Percentiles rank a stretch among this genome's conserved stretches.
phyloP scores from a whole-genome alignment of 176 grass and related monocot species.

The Ensete glaucum region DNA sequence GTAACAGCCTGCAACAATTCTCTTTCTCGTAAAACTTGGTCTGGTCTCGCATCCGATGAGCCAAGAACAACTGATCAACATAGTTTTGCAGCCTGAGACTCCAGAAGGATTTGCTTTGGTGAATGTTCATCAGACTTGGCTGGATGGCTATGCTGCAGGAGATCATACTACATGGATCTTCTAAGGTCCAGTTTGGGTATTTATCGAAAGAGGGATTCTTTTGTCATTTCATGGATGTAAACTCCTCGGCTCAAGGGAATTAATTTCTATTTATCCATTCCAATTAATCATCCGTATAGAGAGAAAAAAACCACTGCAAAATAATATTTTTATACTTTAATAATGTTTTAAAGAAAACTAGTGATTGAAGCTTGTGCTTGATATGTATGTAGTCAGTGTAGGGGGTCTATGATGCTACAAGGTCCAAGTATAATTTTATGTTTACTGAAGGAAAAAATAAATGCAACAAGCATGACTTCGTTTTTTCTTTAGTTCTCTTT shows the following conservation, averaged over 20 bases:
- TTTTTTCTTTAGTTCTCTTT: no score
- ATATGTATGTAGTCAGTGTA: no score
- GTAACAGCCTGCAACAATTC: conserved; percentile 16
- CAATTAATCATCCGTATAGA: no score
- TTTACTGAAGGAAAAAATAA: no score
- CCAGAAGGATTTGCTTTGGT: not conserved
- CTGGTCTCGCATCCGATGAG: not conserved
- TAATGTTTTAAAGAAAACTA: no score
- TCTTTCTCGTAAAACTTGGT: not conserved
- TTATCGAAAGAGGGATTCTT: not conserved
- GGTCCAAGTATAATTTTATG: no score
- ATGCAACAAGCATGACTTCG: no score
- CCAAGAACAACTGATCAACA: not conserved
- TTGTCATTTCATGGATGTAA: not conserved
- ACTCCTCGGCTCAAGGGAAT: not conserved
- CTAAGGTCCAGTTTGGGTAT: not conserved
- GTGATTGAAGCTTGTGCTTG: no score
- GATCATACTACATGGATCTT: conserved; percentile 15
- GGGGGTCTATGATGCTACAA: no score
- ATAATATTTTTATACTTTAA: no score
- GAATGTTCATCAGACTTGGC: conserved; percentile 13
- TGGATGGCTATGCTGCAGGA: conserved; percentile 10
- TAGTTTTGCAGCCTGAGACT: conserved; percentile 9
- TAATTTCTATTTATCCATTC: no score
- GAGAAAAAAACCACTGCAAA: no score